phyloP scores from a whole-genome alignment of 257 asterid species.

The Solanum medicagineum region DNA sequence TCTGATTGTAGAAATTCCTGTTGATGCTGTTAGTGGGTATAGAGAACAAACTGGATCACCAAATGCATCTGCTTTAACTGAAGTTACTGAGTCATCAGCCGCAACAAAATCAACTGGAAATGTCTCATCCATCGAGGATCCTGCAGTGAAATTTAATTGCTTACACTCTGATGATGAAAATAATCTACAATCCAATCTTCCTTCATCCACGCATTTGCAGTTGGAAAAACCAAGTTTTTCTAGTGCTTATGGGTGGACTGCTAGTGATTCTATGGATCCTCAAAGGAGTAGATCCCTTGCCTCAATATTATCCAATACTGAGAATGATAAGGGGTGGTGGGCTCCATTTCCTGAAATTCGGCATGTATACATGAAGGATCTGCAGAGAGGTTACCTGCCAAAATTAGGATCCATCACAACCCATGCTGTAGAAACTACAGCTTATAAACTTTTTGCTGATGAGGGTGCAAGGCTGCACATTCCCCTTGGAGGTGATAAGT shows the following conservation, averaged over 20 bases:
- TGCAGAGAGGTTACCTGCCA: constrained; percentile 46
- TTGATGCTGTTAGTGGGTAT: constrained; percentile 30
- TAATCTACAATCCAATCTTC: constrained; percentile 8
- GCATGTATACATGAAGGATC: constrained; percentile 48
- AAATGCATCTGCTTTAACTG: constrained; percentile 1
- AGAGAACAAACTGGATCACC: constrained; percentile 2
- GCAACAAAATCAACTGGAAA: constrained; percentile 13
- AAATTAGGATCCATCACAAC: constrained; percentile 42
- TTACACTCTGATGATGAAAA: constrained; percentile 17
- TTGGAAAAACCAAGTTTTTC: constrained; percentile 19
- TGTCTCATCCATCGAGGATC: constrained; percentile 18
- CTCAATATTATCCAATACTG: constrained; percentile 21
- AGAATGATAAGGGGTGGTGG: constrained; percentile 56
- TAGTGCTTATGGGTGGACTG: constrained; percentile 9
- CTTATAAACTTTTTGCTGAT: constrained; percentile 45
- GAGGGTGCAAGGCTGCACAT: constrained; percentile 74
- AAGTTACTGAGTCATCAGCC: constrained; percentile 5
- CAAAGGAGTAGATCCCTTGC: constrained; percentile 11
- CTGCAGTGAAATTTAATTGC: neutral
- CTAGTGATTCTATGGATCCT: constrained; percentile 11
- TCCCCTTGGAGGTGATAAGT: constrained; percentile 37
- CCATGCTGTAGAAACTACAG: constrained; percentile 32
- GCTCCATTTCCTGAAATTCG: constrained; percentile 58
- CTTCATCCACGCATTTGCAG: constrained; percentile 16
- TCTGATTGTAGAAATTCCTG: constrained; percentile 32